Evolutionary conservation across 2,329 filamentous ascomycete genomes (phyloP).

Genomic region (Clathrospora elynae): DNA sequence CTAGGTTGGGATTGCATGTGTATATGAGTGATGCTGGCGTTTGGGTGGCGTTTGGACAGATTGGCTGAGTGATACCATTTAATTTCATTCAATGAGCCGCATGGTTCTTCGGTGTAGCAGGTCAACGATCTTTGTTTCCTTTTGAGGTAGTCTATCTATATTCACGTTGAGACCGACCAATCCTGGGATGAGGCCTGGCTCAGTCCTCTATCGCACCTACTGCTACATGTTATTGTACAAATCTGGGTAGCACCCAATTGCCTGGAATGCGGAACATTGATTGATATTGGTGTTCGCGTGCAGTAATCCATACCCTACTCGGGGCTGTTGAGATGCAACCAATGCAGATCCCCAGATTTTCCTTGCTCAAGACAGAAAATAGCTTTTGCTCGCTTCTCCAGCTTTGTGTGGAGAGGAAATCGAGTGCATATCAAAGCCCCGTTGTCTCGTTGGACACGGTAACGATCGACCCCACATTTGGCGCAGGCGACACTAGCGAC

Average conservation of each 20-base stretch:
- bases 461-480: conserved; percentile 15
- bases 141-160: too few relatives aligned
- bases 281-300: too few relatives aligned
- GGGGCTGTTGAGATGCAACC: conserved; percentile 5
- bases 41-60: conserved; percentile 5
- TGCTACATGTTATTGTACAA: too few relatives aligned
- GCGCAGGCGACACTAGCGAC: conserved; percentile 12
- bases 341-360: background rate
- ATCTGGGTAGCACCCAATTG: too few relatives aligned
- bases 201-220: too few relatives aligned
- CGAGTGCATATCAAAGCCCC: conserved; percentile 10
- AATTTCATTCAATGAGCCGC: conserved; percentile 7
- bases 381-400: conserved; percentile 13
- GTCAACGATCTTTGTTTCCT: background rate
- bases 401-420: conserved; percentile 15
- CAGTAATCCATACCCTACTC: too few relatives aligned
- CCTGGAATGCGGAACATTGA: too few relatives aligned
- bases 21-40: conserved; percentile 14
- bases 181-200: too few relatives aligned
- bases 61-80: conserved; percentile 13
- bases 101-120: too few relatives aligned
- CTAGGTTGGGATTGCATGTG: conserved; percentile 9
- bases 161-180: too few relatives aligned
- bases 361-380: conserved; percentile 1
- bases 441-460: conserved; percentile 12